Evolutionary conservation across 2,329 filamentous ascomycete genomes (phyloP).

Genomic region (Neofusicoccum kwambonambiense): DNA sequence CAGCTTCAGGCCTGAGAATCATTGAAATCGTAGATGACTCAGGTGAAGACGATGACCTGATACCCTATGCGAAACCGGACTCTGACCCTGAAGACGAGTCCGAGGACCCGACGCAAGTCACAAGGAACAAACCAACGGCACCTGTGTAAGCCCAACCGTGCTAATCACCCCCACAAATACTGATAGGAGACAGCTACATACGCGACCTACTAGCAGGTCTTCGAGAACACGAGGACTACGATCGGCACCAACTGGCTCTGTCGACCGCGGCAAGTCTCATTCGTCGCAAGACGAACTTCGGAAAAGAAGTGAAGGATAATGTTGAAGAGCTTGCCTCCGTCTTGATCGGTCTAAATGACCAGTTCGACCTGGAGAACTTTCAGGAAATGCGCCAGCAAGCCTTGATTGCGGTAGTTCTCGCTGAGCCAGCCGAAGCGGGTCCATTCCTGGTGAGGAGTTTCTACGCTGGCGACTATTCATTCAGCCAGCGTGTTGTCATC

Average conservation of each 20-base stretch:
- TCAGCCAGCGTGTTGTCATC: slow-evolving; percentile 78
- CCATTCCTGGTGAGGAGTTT: slow-evolving; percentile 82
- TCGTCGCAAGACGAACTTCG: slow-evolving; percentile 82
- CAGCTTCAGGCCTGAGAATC: slow-evolving; percentile 43
- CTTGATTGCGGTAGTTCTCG: slow-evolving; percentile 77
- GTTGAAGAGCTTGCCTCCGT: slow-evolving; percentile 75
- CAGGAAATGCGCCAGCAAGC: slow-evolving; percentile 72
- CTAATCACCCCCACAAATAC: slow-evolving; percentile 31
- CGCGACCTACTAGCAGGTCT: slow-evolving; percentile 78
- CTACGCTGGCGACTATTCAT: slow-evolving; percentile 88
- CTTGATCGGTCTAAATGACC: slow-evolving; percentile 79
- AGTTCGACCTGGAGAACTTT: slow-evolving; percentile 78
- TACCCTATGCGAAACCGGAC: slow-evolving; percentile 79
- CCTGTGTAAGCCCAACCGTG: slow-evolving; percentile 58
- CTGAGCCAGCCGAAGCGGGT: slow-evolving; percentile 73
- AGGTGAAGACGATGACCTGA: slow-evolving; percentile 62
- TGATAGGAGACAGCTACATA: slow-evolving; percentile 59
- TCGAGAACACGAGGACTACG: slow-evolving; percentile 77
- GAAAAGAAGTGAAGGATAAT: slow-evolving; percentile 83
- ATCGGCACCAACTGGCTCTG: slow-evolving; percentile 78
- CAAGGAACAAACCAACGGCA: slow-evolving; percentile 75
- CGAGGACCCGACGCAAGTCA: slow-evolving; percentile 84
- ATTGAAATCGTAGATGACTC: slow-evolving; percentile 54
- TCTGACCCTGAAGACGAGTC: slow-evolving; percentile 90
- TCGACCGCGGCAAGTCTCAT: slow-evolving; percentile 76